Evolutionary conservation across 257 asterid genomes (phyloP).

Genomic region (Orobanche coerulescens): DNA sequence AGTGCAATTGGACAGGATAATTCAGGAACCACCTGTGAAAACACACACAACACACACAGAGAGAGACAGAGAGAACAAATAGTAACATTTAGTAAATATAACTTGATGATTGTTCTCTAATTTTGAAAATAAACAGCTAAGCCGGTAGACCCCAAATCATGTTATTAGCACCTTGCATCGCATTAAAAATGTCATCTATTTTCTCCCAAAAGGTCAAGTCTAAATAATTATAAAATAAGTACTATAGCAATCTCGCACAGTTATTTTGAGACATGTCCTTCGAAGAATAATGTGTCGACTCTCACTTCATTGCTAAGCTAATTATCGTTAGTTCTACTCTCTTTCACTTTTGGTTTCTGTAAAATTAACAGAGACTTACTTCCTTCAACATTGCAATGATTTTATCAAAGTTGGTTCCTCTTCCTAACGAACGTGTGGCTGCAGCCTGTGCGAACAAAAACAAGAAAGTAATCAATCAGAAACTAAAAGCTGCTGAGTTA

Average conservation of each 20-base stretch:
- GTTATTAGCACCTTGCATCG: background rate
- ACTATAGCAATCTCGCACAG: too few relatives aligned
- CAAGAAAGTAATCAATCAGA: background rate
- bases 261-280: too few relatives aligned
- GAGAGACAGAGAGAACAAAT: too few relatives aligned
- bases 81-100: background rate
- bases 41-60: too few relatives aligned
- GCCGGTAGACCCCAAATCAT: slow-evolving; percentile 5
- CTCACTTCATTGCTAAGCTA: background rate
- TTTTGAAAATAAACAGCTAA: background rate
- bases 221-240: too few relatives aligned
- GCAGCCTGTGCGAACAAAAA: slow-evolving; percentile 49
- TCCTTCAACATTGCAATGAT: slow-evolving; percentile 74
- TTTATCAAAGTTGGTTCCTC: slow-evolving; percentile 62
- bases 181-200: background rate
- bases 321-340: slow-evolving; percentile 7
- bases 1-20: slow-evolving; percentile 78
- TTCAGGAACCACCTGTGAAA: slow-evolving; percentile 61
- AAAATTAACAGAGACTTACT: slow-evolving; percentile 33
- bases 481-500: background rate
- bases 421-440: slow-evolving; percentile 63
- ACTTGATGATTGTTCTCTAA: background rate
- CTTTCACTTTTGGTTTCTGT: background rate
- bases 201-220: background rate
- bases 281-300: too few relatives aligned